phyloP scores from a whole-genome alignment of 257 asterid species.

The Primulina huaijiensis region DNA sequence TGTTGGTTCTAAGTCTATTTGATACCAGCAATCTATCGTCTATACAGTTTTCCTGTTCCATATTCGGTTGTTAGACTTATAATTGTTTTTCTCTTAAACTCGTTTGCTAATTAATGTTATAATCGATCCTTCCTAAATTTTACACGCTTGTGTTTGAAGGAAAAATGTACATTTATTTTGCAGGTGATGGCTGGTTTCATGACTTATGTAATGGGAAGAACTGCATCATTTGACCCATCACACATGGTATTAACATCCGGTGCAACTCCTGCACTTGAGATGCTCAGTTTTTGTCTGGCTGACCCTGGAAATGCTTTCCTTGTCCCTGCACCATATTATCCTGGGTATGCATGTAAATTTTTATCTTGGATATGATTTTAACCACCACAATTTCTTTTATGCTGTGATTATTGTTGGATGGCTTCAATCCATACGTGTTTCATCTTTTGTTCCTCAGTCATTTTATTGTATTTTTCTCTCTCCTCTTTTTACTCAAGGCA shows the following conservation, averaged over 20 bases:
- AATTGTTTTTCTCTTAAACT: neutral
- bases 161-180: slow-evolving; percentile 22
- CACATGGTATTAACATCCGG: slow-evolving; percentile 71
- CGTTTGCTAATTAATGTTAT: neutral
- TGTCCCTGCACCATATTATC: slow-evolving; percentile 91
- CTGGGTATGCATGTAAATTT: slow-evolving; percentile 52
- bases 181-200: slow-evolving; percentile 92
- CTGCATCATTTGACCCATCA: slow-evolving; percentile 66
- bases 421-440: neutral
- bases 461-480: neutral
- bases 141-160: slow-evolving; percentile 23
- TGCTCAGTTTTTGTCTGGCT: slow-evolving; percentile 81
- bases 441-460: slow-evolving; percentile 5
- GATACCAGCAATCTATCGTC: neutral
- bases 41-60: slow-evolving; percentile 2
- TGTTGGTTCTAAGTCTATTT: slow-evolving; percentile 9
- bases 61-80: neutral
- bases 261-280: slow-evolving; percentile 90
- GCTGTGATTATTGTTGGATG: neutral
- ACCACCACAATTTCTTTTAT: slow-evolving; percentile 16
- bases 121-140: neutral
- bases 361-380: slow-evolving; percentile 5
- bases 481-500: slow-evolving; percentile 2
- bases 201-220: slow-evolving; percentile 74
- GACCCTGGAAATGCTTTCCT: slow-evolving; percentile 94